These are phyloP conservation scores for Tagetes erecta DNA, from an alignment of 129 eudicot genomes.

Conservation along the genomic window DNA sequence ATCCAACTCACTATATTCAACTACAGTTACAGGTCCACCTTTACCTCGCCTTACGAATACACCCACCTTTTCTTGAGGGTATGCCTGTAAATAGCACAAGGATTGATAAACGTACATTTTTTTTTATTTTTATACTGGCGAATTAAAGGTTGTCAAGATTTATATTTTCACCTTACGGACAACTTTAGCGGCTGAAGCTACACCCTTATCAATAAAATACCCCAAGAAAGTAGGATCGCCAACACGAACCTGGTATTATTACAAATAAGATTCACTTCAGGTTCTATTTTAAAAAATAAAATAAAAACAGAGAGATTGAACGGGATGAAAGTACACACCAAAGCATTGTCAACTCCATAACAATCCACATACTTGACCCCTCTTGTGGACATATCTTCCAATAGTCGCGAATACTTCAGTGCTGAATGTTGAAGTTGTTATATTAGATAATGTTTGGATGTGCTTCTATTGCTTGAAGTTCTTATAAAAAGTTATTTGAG, in stretches of 20 bases:
- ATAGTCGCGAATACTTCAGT: constrained; percentile 74
- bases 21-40: constrained; percentile 97
- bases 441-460: constrained; percentile 1
- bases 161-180: constrained; percentile 69
- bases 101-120: constrained; percentile 4
- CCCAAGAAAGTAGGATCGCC: constrained; percentile 99
- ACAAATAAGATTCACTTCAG: neutral
- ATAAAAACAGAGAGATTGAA: constrained; percentile 2
- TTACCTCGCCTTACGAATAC: constrained; percentile 95
- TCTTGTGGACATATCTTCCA: constrained; percentile 88
- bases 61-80: constrained; percentile 99
- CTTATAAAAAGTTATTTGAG: neutral
- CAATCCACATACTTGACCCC: constrained; percentile 95
- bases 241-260: constrained; percentile 75
- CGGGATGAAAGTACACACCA: constrained; percentile 46
- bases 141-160: neutral
- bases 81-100: constrained; percentile 49
- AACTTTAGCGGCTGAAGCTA: constrained; percentile 92
- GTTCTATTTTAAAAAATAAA: neutral
- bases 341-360: constrained; percentile 97
- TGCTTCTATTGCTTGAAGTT: neutral
- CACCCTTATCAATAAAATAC: constrained; percentile 90
- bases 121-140: neutral
- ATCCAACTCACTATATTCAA: constrained; percentile 96
- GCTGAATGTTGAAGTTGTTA: constrained; percentile 49